Percentiles rank a stretch among this genome's conserved stretches.
Evolutionary conservation across 306 rosid species (phyloP).

Genomic region (Cucumis melo): DNA sequence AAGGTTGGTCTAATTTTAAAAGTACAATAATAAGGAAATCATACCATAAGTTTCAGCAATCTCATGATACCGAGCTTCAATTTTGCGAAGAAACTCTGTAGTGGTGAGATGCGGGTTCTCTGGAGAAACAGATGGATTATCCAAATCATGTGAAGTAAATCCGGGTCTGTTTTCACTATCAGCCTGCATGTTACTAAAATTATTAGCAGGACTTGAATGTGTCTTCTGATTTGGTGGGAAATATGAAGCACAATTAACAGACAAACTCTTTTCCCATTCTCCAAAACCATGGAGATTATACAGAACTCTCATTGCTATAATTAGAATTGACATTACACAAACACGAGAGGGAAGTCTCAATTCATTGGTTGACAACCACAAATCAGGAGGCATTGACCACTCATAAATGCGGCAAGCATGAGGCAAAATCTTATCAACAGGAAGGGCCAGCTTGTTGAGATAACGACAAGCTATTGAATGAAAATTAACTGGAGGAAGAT

Average conservation of each 20-base stretch:
- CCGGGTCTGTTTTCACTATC: constrained; percentile 12
- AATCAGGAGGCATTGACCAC: constrained; percentile 75
- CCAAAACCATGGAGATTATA: constrained; percentile 71
- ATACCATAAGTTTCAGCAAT: constrained; percentile 39
- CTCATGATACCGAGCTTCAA: constrained; percentile 44
- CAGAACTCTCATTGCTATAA: constrained; percentile 59
- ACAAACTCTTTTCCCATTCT: constrained; percentile 75
- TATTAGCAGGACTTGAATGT: constrained; percentile 1
- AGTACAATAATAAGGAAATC: background rate
- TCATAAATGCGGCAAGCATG: constrained; percentile 49
- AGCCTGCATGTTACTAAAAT: constrained; percentile 3
- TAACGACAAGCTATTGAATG: constrained; percentile 50
- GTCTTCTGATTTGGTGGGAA: constrained; percentile 5
- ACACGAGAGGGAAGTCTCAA: constrained; percentile 70
- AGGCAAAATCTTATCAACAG: constrained; percentile 46
- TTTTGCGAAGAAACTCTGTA: constrained; percentile 42
- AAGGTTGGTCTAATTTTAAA: background rate
- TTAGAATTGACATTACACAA: constrained; percentile 68
- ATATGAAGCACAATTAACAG: constrained; percentile 15
- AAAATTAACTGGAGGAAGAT: constrained; percentile 81
- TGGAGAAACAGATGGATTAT: constrained; percentile 9
- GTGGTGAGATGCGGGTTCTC: constrained; percentile 23
- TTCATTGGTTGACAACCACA: constrained; percentile 58
- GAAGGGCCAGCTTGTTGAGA: constrained; percentile 51
- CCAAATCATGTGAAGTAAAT: constrained; percentile 13